These are phyloP conservation scores for Aspergillus fijiensis DNA, from an alignment of 2,329 filamentous ascomycete genomes.

Conservation along the genomic window DNA sequence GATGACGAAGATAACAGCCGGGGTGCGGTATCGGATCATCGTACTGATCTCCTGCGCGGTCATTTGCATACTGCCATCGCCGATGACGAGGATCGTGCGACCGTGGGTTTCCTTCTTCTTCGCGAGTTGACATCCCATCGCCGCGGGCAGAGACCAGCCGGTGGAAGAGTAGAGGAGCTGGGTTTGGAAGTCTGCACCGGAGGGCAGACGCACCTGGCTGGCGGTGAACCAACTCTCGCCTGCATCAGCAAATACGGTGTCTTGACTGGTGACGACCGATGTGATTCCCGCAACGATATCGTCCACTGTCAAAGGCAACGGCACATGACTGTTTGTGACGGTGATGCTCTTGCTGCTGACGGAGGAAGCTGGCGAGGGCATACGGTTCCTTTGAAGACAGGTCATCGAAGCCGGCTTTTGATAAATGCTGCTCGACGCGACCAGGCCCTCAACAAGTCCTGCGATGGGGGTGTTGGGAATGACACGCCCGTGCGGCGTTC, in stretches of 20 bases:
- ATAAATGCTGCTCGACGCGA: too few relatives aligned
- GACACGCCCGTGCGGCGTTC: too few relatives aligned
- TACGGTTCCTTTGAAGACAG: too few relatives aligned
- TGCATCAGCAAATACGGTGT: slow-evolving; percentile 3
- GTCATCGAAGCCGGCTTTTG: too few relatives aligned
- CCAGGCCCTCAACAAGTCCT: too few relatives aligned
- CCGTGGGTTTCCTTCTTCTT: neutral
- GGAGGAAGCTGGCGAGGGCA: too few relatives aligned
- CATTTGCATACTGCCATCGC: slow-evolving; percentile 80
- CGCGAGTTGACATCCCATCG: slow-evolving; percentile 7
- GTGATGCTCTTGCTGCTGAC: neutral
- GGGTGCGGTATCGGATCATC: slow-evolving; percentile 70
- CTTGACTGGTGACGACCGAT: neutral
- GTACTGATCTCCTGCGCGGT: slow-evolving; percentile 80
- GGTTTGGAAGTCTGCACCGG: neutral
- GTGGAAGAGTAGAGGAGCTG: slow-evolving; percentile 3
- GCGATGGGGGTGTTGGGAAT: too few relatives aligned
- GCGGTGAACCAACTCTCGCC: slow-evolving; percentile 4
- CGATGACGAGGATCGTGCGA: slow-evolving; percentile 76
- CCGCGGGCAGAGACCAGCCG: slow-evolving; percentile 5
- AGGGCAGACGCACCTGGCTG: neutral
- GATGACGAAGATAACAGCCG: slow-evolving; percentile 75
- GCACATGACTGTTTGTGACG: neutral
- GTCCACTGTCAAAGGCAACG: neutral
- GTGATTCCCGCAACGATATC: neutral